Evolutionary conservation across 75 land plant genomes (phyloP), one percentile per base, ranked within the genome.

Genomic region (Adiantum capillusveneris): DNA sequence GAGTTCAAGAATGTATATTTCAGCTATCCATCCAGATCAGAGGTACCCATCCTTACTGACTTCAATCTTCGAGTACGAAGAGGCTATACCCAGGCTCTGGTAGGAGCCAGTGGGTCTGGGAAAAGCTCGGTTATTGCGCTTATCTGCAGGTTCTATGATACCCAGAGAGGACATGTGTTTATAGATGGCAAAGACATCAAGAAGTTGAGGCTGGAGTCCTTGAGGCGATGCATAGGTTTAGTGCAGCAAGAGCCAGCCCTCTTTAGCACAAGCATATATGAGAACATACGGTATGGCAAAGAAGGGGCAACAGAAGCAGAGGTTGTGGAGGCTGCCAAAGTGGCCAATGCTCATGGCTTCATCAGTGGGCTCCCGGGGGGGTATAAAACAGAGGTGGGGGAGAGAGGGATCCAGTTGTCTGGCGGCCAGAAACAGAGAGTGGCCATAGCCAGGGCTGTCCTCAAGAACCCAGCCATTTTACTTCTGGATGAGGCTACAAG

Each of bases 401-500:
- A 82, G 62, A 51, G 80, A 51, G 88, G 88, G 11, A 77, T 85
- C 13, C 88, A 82, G 55, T 68, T 85, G 0, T 85, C 88, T n/a
- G n/a, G n/a, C n/a, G n/a, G n/a, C n/a, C n/a, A n/a, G n/a, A n/a
- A n/a, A n/a, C n/a, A n/a, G n/a, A n/a, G n/a, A n/a, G n/a, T n/a
- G n/a, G n/a, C n/a, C n/a, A n/a, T n/a, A n/a, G n/a, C n/a, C n/a
- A n/a, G 96, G 25, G 96, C 96, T n/a, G 72, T 90, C 31, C 68
- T 90, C 25, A 90, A 82, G 45, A 75, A 87, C 69, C 96, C 96
- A 14, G 80, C 84, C 16, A 84, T 90, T 24, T 58, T 90, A 44
- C 71, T 90, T 11, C 78, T 90, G 1, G 96, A 90, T 51, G 93
- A 88, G 68, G 89, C 93, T 18, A 88, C 96, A 1, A 90, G 96